Evolutionary conservation across 352 stramenopile species (phyloP).

Genomic region (Globisporangium carolinianum): DNA sequence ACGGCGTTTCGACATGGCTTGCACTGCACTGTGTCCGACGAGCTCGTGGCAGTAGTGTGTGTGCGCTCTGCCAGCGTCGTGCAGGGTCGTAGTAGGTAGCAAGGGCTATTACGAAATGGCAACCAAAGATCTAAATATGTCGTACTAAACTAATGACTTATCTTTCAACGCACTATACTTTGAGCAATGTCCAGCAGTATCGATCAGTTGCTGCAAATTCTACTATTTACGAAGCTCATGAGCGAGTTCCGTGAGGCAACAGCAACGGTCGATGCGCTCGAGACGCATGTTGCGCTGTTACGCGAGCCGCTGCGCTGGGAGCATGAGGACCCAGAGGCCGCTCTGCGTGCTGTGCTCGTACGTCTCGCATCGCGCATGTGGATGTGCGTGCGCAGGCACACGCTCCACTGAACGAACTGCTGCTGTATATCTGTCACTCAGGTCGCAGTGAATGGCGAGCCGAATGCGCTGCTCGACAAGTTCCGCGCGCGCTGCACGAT

Average conservation of each 20-base stretch:
- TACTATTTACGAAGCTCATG: conserved; percentile 21
- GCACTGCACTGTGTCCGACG: not conserved
- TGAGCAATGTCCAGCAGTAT: no score
- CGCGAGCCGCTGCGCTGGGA: conserved; percentile 5
- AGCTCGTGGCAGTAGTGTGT: not conserved
- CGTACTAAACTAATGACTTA: no score
- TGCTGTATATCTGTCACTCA: conserved; percentile 3
- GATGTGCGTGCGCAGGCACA: not conserved
- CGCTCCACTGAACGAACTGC: not conserved
- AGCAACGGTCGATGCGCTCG: conserved; percentile 32
- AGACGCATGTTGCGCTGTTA: conserved; percentile 26
- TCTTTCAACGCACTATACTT: no score
- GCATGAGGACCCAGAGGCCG: conserved; percentile 1
- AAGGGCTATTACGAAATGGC: no score
- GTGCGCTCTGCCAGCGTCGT: no score
- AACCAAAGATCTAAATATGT: no score
- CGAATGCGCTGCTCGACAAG: conserved; percentile 33
- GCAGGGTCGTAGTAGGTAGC: no score
- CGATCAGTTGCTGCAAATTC: no score
- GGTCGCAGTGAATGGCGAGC: conserved; percentile 23
- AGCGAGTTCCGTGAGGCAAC: conserved; percentile 45
- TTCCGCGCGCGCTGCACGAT: conserved; percentile 43
- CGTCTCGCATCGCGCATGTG: not conserved
- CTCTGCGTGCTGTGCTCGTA: conserved; percentile 5
- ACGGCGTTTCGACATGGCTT: conserved; percentile 9